Evolutionary conservation across 1,284 basidiomycete genomes (phyloP).

Genomic region (Baeospora myosura): DNA sequence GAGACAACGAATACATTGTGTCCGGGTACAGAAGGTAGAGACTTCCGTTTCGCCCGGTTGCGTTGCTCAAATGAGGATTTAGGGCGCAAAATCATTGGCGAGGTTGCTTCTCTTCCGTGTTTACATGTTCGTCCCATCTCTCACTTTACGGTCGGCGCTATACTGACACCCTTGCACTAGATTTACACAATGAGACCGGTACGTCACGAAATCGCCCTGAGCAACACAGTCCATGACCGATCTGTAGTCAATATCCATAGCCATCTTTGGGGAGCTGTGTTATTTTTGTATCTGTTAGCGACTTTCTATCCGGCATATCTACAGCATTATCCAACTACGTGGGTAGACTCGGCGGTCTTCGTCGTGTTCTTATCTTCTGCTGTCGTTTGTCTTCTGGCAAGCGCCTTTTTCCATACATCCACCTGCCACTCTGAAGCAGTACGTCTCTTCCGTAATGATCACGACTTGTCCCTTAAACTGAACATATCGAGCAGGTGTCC

Average conservation of each 20-base stretch:
- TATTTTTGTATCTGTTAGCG: slow-evolving; percentile 59
- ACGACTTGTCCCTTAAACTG: slow-evolving; percentile 7
- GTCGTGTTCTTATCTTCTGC: slow-evolving; percentile 68
- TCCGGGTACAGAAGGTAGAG: slow-evolving; percentile 63
- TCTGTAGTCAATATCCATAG: slow-evolving; percentile 82
- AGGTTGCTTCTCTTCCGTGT: slow-evolving; percentile 62
- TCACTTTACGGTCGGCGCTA: slow-evolving; percentile 11
- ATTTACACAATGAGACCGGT: slow-evolving; percentile 83
- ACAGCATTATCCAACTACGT: slow-evolving; percentile 43
- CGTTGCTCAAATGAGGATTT: slow-evolving; percentile 9
- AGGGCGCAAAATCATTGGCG: slow-evolving; percentile 60
- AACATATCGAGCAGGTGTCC: slow-evolving; percentile 30
- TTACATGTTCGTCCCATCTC: slow-evolving; percentile 53
- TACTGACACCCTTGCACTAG: slow-evolving; percentile 29
- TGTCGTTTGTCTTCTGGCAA: slow-evolving; percentile 67
- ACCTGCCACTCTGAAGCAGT: slow-evolving; percentile 70
- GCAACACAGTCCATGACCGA: slow-evolving; percentile 10
- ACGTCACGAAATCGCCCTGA: slow-evolving; percentile 5
- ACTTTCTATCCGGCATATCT: slow-evolving; percentile 49
- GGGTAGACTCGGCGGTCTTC: slow-evolving; percentile 61
- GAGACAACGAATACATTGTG: slow-evolving; percentile 71
- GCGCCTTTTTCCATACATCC: slow-evolving; percentile 73
- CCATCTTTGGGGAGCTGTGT: slow-evolving; percentile 70
- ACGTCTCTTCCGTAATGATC: slow-evolving; percentile 20
- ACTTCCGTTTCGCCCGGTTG: slow-evolving; percentile 5